Conservation (phyloP, 140 eudicot genomes). For the Cichorium intybus region DNA sequence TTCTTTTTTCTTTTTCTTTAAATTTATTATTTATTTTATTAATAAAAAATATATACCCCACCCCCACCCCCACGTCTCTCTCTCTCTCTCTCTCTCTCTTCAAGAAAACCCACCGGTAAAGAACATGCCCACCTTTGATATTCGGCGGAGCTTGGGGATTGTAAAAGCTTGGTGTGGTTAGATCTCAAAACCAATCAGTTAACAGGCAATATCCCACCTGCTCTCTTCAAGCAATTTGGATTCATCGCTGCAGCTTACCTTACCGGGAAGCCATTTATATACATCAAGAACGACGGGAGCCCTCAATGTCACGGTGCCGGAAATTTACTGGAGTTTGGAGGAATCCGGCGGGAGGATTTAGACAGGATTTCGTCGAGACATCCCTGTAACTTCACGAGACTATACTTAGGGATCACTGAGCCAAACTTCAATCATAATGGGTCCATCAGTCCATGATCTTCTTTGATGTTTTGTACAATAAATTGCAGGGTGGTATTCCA, state of each 20-base stretch:
- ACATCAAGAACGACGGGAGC: slow-evolving; percentile 85
- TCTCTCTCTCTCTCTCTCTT: too few relatives aligned
- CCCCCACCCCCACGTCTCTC: too few relatives aligned
- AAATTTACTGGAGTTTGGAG: slow-evolving; percentile 81
- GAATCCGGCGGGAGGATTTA: slow-evolving; percentile 61
- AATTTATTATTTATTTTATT: too few relatives aligned
- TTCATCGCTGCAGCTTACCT: slow-evolving; percentile 50
- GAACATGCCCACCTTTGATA: too few relatives aligned
- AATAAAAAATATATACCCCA: too few relatives aligned
- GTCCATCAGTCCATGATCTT: slow-evolving; percentile 90
- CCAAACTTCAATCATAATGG: slow-evolving; percentile 93
- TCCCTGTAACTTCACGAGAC: slow-evolving; percentile 68
- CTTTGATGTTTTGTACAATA: slow-evolving; percentile 75
- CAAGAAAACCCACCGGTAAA: too few relatives aligned
- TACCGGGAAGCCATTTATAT: slow-evolving; percentile 64
- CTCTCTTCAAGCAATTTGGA: slow-evolving; percentile 77
- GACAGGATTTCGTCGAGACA: slow-evolving; percentile 58
- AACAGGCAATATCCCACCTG: slow-evolving; percentile 74
- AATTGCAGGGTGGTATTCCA: slow-evolving; percentile 79
- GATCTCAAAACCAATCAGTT: slow-evolving; percentile 72
- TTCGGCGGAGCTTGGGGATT: slow-evolving; percentile 87
- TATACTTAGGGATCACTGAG: slow-evolving; percentile 59
- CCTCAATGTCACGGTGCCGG: slow-evolving; percentile 86
- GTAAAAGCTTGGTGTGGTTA: slow-evolving; percentile 87
- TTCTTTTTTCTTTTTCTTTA: too few relatives aligned